phyloP scores from a whole-genome alignment of 768 basidiomycete genomes.

The Lactarius deliciosus region DNA sequence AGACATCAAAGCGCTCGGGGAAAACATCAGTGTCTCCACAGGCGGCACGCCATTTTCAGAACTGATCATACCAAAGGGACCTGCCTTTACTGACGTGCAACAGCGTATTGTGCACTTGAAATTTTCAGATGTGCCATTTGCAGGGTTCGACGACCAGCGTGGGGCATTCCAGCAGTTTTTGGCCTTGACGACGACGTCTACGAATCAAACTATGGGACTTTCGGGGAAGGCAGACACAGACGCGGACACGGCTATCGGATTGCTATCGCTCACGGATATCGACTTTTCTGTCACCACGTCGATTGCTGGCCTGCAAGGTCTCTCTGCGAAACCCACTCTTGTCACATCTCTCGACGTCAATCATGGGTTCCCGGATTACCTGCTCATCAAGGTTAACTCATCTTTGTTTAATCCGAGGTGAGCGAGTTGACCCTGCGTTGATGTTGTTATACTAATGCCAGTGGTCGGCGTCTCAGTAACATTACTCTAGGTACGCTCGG shows the following conservation, averaged over 20 bases:
- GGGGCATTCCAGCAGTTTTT: constrained; percentile 60
- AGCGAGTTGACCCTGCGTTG: constrained; percentile 16
- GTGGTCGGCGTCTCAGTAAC: constrained; percentile 33
- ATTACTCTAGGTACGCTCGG: constrained; percentile 38
- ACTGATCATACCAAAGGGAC: constrained; percentile 56
- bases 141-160: constrained; percentile 49
- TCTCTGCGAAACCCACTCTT: constrained; percentile 55
- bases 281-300: constrained; percentile 56
- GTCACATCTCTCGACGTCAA: constrained; percentile 63
- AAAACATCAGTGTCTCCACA: constrained; percentile 55
- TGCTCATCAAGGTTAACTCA: constrained; percentile 66
- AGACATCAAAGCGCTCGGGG: constrained; percentile 61
- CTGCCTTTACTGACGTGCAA: constrained; percentile 60
- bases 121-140: constrained; percentile 61
- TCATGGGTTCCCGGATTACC: constrained; percentile 61
- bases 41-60: constrained; percentile 57
- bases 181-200: constrained; percentile 55
- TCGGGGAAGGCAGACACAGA: constrained; percentile 53
- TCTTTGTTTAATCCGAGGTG: constrained; percentile 66
- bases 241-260: constrained; percentile 64
- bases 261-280: constrained; percentile 57
- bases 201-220: constrained; percentile 46
- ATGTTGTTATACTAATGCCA: not conserved
- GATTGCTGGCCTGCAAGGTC: constrained; percentile 64
- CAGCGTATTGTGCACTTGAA: constrained; percentile 58